These are phyloP conservation scores for Carex parvula DNA, from an alignment of 176 grass and related monocot species.

Conservation along the genomic window DNA sequence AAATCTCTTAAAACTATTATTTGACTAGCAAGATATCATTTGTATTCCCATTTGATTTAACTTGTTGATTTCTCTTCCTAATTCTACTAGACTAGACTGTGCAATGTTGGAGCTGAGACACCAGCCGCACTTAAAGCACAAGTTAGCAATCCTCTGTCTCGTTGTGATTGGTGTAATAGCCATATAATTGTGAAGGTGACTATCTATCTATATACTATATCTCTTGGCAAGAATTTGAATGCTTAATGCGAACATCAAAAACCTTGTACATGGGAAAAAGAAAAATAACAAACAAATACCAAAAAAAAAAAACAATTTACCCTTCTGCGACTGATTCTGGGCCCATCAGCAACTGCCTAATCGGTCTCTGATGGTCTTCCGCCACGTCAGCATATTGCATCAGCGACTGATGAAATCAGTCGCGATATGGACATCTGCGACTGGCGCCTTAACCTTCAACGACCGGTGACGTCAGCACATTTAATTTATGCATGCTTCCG, in stretches of 20 bases:
- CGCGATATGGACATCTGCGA: too few species aligned
- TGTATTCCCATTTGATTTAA: background rate
- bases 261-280: background rate
- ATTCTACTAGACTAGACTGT: slow-evolving; percentile 53
- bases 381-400: too few species aligned
- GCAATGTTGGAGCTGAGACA: slow-evolving; percentile 89
- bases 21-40: background rate
- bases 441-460: too few species aligned
- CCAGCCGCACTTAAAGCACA: slow-evolving; percentile 86
- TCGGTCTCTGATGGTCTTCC: too few species aligned
- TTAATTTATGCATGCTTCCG: too few species aligned
- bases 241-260: background rate
- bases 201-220: background rate
- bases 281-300: too few species aligned
- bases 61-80: slow-evolving; percentile 32
- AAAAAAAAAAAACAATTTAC: too few species aligned
- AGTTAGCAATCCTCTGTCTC: slow-evolving; percentile 40
- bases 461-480: too few species aligned
- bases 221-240: background rate
- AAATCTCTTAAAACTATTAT: background rate
- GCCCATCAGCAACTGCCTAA: too few species aligned
- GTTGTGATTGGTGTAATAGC: slow-evolving; percentile 87
- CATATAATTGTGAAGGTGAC: slow-evolving; percentile 88
- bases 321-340: too few species aligned
- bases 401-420: too few species aligned